Conservation (phyloP, 2,329 filamentous ascomycete genomes). For the Epichloe baconii region DNA sequence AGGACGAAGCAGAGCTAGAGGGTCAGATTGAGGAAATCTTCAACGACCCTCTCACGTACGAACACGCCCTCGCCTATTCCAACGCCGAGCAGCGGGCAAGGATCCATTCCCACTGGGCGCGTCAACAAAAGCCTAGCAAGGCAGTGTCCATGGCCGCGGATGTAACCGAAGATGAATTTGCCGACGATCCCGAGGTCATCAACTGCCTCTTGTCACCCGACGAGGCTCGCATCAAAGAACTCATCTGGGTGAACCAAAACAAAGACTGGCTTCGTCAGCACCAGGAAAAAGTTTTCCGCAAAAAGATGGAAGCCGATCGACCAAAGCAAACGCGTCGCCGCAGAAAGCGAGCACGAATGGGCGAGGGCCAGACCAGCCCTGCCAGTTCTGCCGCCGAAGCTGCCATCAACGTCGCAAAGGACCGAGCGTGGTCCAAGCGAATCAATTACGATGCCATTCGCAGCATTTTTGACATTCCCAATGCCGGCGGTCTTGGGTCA, state of each 20-base stretch:
- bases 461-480: conserved; percentile 39
- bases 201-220: conserved; percentile 62
- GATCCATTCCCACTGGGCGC: conserved; percentile 38
- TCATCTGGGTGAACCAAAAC: conserved; percentile 89
- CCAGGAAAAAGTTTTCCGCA: conserved; percentile 69
- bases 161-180: conserved; percentile 72
- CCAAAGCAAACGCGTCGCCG: conserved; percentile 46
- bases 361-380: conserved; percentile 51
- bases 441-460: conserved; percentile 59
- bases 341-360: conserved; percentile 43
- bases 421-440: conserved; percentile 56
- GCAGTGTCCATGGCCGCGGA: conserved; percentile 46
- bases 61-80: conserved; percentile 45
- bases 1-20: conserved; percentile 52
- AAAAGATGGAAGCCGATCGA: conserved; percentile 47
- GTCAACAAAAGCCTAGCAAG: conserved; percentile 33
- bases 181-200: conserved; percentile 74
- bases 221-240: conserved; percentile 74
- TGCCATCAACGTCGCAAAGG: conserved; percentile 53
- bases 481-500: conserved; percentile 33
- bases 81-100: conserved; percentile 42
- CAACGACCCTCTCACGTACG: conserved; percentile 43
- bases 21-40: conserved; percentile 59
- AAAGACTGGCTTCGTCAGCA: conserved; percentile 83
- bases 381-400: conserved; percentile 58